Base-by-base conservation (phyloP, 768 basidiomycete genomes). In the Imleria badia region DNA sequence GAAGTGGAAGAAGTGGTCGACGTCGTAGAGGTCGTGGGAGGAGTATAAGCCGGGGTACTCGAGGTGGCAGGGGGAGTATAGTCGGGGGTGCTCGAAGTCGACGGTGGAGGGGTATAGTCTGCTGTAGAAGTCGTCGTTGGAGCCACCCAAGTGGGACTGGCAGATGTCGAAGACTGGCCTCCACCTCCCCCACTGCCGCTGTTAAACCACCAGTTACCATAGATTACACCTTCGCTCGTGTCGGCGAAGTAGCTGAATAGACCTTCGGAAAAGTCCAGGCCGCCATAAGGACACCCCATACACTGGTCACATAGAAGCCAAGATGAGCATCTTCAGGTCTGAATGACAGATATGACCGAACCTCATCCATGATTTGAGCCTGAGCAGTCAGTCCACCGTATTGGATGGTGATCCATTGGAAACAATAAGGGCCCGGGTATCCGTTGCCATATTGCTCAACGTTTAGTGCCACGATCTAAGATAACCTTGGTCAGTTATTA, bases 351-450 rank as follows among this genome's bases (percentile, higher is more conserved):
- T 15, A 42, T 33, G 53, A 52, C 46, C 63, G 58, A 46, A 85
- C 86, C 82, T 79, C 69, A 68, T 91, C 89, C 72, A 78, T 76
- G 62, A 92, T 81, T 2, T 59, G 68, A 5, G 89, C 89, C 1
- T 51, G 51, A 12, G 83, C 73, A 2, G 81, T 80, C 66, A 82
- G 84, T 53, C 88, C 88, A 35, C 76, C 75, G 62, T 76, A 83
- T 6, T 74, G 72, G 70, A 93, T 84, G 11, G 78, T 80, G 59
- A 93, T 85, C 19, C 59, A 62, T 64, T 80, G 72, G 65, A 79
- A 80, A 69, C 91, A 93, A 36, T 82, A 48, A 20, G 83, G 81
- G 2, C 86, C 82, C 6, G 89, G 87, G 67, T 82, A 87, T 7
- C 79, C 78, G 38, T 54, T 55, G 14, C 86, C 85, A 61, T 72